Conservation (phyloP, 176 grass and related monocot genomes). For the Canna indica region DNA sequence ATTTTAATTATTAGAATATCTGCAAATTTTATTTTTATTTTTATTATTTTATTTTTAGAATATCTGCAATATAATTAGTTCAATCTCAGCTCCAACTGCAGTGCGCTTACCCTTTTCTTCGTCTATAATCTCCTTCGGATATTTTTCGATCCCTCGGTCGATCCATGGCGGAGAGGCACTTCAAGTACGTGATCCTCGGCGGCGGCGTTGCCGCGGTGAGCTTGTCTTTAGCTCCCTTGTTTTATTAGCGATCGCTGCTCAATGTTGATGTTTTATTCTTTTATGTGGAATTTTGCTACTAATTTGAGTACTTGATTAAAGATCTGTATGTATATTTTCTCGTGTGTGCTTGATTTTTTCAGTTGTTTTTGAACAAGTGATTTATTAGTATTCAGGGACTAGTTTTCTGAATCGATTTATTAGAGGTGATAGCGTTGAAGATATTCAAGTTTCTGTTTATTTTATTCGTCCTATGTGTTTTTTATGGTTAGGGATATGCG, state of each 20-base stretch:
- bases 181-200: constrained; percentile 92
- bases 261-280: background rate
- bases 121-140: background rate
- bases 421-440: too few species aligned
- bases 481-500: constrained; percentile 57
- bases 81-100: too few species aligned
- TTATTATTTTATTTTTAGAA: too few species aligned
- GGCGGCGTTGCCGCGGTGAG: constrained; percentile 72
- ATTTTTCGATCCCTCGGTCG: background rate
- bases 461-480: background rate
- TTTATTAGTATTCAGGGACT: too few species aligned
- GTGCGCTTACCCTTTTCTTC: background rate
- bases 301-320: too few species aligned
- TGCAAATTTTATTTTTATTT: too few species aligned
- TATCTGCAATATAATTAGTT: too few species aligned
- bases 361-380: too few species aligned
- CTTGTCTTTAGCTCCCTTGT: background rate
- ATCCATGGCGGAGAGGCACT: constrained; percentile 65
- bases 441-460: background rate
- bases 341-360: too few species aligned
- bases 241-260: background rate
- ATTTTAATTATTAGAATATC: too few species aligned
- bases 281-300: background rate
- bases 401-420: too few species aligned
- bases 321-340: too few species aligned